Evolutionary conservation across 257 asterid genomes (phyloP), one percentile per base, ranked within the genome.

Genomic region (Coffea canephora): DNA sequence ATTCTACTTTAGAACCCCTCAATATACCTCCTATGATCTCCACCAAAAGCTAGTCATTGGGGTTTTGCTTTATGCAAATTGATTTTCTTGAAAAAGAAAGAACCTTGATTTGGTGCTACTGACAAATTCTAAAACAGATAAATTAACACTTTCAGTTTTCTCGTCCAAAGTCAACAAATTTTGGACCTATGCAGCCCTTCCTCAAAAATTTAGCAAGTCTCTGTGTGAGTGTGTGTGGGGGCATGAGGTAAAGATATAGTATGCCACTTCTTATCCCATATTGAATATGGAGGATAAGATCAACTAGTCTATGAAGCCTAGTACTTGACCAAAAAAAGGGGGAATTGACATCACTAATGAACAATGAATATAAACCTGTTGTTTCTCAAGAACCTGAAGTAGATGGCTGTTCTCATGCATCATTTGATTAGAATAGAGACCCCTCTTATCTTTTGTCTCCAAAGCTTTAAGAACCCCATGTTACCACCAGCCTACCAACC

Each of bases 401-500:
- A 34, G n/a, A 71, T 15, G 77, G 3, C 4, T 39, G 71, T 55
- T n/a, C 25, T 7, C 1, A 65, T 78, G 34, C 36, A 73, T 7
- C 16, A 3, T 25, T 48, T 50, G 76, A 85, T 78, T 31, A 64
- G 81, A 84, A 81, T 69, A 78, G 82, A 80, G 69, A 52, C 19
- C 80, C 46, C 66, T 72, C 80, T 76, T 85, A 82, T 71, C 57
- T 77, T 19, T 85, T 88, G 93, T 91, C 91, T 83, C 91, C 90
- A 84, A 49, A 81, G 77, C 78, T 80, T 83, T 74, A 78, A 88
- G 80, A 85, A 84, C 66, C 83, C 90, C 92, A 89, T 85, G 95
- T 91, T 89, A 85, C 88, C 77, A 84, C 82, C 88, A 80, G 66
- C 84, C 81, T 71, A 61, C 79, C 79, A 75, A 74, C 79, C 71